A percentile compares a stretch with the other conserved stretches of the same genome.
phyloP scores from a whole-genome alignment of 73 alveolate species.

The Loxodes magnus region DNA sequence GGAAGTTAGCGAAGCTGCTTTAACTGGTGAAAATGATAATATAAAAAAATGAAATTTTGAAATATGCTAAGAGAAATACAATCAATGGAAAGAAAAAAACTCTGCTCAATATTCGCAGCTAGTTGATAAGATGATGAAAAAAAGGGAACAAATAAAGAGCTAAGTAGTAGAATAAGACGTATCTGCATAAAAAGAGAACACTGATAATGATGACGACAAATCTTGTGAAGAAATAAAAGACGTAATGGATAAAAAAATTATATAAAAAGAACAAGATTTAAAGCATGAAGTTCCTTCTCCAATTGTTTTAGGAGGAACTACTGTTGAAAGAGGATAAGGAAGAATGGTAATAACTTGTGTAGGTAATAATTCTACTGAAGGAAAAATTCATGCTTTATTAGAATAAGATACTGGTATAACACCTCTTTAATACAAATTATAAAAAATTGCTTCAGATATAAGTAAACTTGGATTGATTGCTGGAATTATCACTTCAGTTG shows the following conservation, averaged over 20 bases:
- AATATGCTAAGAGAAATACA: conserved; percentile 38
- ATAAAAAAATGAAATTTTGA: conserved; percentile 42
- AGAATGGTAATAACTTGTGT: conserved; percentile 37
- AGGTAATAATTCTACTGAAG: conserved; percentile 11
- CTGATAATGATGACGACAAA: too few relatives aligned
- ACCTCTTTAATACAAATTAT: conserved; percentile 1
- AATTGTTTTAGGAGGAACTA: conserved; percentile 21
- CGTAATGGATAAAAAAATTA: conserved; percentile 2
- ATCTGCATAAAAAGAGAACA: too few relatives aligned
- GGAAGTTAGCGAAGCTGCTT: conserved; percentile 76
- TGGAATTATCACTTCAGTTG: neutral
- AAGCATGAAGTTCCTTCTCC: conserved; percentile 15
- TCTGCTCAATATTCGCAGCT: too few relatives aligned
- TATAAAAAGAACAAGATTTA: neutral
- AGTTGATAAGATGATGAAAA: too few relatives aligned
- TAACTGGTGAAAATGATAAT: conserved; percentile 85
- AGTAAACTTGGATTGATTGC: neutral
- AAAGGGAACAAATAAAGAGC: conserved; percentile 36
- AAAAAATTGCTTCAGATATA: neutral
- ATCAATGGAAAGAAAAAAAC: conserved; percentile 12
- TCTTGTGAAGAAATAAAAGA: too few relatives aligned
- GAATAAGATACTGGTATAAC: conserved; percentile 5
- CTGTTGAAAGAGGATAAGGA: conserved; percentile 35
- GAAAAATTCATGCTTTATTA: neutral
- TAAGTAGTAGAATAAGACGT: conserved; percentile 39